phyloP scores from a whole-genome alignment of 345 rosid genomes.

The Sisymbrium altissimum region DNA sequence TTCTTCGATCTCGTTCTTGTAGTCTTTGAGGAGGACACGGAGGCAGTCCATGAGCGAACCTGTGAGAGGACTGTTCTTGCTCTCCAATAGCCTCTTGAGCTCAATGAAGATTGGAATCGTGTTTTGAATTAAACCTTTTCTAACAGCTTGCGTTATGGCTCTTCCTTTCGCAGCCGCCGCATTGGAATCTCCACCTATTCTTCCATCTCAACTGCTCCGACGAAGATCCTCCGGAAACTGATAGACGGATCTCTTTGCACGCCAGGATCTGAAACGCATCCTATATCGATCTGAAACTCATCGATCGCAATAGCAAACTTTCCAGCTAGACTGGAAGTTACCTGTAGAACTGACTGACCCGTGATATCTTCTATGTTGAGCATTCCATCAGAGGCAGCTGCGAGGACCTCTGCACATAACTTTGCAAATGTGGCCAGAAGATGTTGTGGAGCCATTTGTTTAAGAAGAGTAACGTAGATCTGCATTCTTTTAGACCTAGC shows the following conservation, averaged over 20 bases:
- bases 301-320: background rate
- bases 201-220: slow-evolving; percentile 52
- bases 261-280: slow-evolving; percentile 84
- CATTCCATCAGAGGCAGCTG: slow-evolving; percentile 90
- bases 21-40: slow-evolving; percentile 81
- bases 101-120: slow-evolving; percentile 95
- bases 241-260: slow-evolving; percentile 81
- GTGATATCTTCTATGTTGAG: slow-evolving; percentile 65
- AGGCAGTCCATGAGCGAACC: slow-evolving; percentile 96
- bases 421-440: slow-evolving; percentile 94
- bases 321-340: slow-evolving; percentile 23
- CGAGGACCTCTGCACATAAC: slow-evolving; percentile 90
- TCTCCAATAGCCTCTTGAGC: slow-evolving; percentile 81
- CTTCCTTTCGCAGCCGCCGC: slow-evolving; percentile 69
- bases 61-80: slow-evolving; percentile 85
- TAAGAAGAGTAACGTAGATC: slow-evolving; percentile 68
- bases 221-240: slow-evolving; percentile 52
- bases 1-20: slow-evolving; percentile 90
- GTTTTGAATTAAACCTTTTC: slow-evolving; percentile 86
- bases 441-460: slow-evolving; percentile 98
- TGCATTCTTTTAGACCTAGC: slow-evolving; percentile 86
- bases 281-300: slow-evolving; percentile 40
- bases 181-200: slow-evolving; percentile 40
- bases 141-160: slow-evolving; percentile 83
- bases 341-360: slow-evolving; percentile 91